Evolutionary conservation across 768 basidiomycete genomes (phyloP).

Genomic region (Pleurotus tuber-regium): DNA sequence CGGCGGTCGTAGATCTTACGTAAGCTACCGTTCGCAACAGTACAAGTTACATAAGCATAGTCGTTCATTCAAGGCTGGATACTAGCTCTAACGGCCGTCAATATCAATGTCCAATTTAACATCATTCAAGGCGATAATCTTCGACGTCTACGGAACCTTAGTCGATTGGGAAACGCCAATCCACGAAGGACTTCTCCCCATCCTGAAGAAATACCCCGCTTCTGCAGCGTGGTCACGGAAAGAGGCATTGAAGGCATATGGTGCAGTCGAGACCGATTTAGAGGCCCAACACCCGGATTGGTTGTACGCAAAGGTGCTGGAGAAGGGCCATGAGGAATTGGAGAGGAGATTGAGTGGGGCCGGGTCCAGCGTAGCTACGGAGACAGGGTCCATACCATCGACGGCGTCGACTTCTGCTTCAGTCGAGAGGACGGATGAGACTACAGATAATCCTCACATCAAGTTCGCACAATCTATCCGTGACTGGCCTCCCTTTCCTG

Average conservation of each 20-base stretch:
- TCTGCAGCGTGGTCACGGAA: conserved; percentile 44
- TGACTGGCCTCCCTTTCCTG: conserved; percentile 65
- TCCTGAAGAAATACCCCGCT: conserved; percentile 41
- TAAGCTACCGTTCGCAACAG: no score
- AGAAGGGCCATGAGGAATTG: conserved; percentile 39
- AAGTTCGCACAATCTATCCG: conserved; percentile 59
- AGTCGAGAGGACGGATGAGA: conserved; percentile 18
- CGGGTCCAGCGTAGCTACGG: no score
- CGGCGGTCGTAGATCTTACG: no score
- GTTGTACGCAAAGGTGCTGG: conserved; percentile 62
- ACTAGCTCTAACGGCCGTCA: no score
- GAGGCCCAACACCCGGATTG: conserved; percentile 55
- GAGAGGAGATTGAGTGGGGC: conserved; percentile 33
- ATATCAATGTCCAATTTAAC: no score
- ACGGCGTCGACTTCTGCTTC: conserved; percentile 16
- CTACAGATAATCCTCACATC: conserved; percentile 29
- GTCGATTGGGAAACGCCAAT: conserved; percentile 76
- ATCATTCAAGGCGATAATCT: conserved; percentile 55
- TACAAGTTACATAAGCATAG: no score
- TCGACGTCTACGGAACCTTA: conserved; percentile 79
- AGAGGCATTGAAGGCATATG: conserved; percentile 52
- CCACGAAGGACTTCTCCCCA: conserved; percentile 48
- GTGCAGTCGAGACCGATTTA: conserved; percentile 51
- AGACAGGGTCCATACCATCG: no score
- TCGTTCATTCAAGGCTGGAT: no score